A percentile compares a stretch with the other conserved stretches of the same genome.
Evolutionary conservation across 2,329 filamentous ascomycete species (phyloP).

Genomic region (Aspergillus sp.): DNA sequence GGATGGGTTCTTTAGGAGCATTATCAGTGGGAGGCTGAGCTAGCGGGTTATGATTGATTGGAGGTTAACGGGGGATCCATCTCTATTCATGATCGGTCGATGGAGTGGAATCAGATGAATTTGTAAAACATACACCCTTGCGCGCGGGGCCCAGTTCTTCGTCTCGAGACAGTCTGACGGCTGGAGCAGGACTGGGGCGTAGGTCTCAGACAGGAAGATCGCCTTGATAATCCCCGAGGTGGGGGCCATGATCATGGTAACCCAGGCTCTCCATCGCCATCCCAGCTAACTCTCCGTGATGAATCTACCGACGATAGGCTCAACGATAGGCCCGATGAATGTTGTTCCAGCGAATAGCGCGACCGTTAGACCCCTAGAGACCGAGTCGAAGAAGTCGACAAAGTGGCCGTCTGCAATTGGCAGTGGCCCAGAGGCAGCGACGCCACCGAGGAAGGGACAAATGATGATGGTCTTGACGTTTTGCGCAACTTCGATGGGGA

Average conservation of each 20-base stretch:
- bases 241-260: conserved; percentile 55
- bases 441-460: conserved; percentile 57
- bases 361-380: too few species aligned
- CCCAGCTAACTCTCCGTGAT: conserved; percentile 54
- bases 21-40: conserved; percentile 44
- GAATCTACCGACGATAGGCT: conserved; percentile 57
- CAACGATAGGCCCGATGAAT: conserved; percentile 55
- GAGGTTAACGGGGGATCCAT: conserved; percentile 43
- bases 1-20: conserved; percentile 53
- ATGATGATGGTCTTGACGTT: conserved; percentile 59
- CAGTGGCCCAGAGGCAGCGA: conserved; percentile 56
- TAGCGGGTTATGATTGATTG: conserved; percentile 45
- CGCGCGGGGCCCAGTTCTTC: conserved; percentile 52
- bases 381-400: conserved; percentile 57
- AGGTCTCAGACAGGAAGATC: conserved; percentile 58
- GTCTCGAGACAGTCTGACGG: too few species aligned
- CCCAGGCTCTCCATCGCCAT: conserved; percentile 64
- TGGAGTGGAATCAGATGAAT: too few species aligned
- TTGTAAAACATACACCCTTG: too few species aligned
- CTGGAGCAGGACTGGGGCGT: conserved; percentile 53
- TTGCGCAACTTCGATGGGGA: conserved; percentile 57
- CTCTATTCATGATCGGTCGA: too few species aligned
- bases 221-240: conserved; percentile 50
- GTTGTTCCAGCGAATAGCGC: too few species aligned
- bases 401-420: conserved; percentile 56